A percentile compares a stretch with the other conserved stretches of the same genome.
Conservation (phyloP, 1,284 basidiomycete species). For the Ceratobasidium sp. region DNA sequence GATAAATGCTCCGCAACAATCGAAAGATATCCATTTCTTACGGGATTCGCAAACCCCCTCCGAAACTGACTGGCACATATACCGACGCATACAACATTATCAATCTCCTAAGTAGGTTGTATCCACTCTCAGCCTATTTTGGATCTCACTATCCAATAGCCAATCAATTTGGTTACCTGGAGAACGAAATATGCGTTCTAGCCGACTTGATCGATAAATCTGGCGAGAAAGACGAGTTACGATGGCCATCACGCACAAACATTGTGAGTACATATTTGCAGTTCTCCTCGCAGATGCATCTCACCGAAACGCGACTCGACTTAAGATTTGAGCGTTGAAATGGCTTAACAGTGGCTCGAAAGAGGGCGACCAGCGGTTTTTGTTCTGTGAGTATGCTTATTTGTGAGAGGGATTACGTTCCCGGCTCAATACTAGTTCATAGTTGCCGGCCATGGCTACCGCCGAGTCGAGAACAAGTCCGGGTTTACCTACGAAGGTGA, state of each 20-base stretch:
- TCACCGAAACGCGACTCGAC: background rate
- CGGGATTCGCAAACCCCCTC: background rate
- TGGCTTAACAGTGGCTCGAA: background rate
- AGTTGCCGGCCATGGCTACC: constrained; percentile 37
- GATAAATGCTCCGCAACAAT: too few relatives aligned
- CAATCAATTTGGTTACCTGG: background rate
- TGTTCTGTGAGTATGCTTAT: constrained; percentile 16
- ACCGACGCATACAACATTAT: constrained; percentile 6
- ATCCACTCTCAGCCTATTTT: too few relatives aligned
- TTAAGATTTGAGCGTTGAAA: background rate
- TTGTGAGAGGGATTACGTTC: background rate
- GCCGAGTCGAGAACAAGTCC: background rate
- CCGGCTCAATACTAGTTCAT: background rate
- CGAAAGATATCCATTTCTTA: constrained; percentile 6
- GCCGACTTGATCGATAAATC: background rate
- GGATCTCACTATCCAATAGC: background rate
- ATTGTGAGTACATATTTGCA: background rate
- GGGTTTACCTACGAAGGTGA: constrained; percentile 14
- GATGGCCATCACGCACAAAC: constrained; percentile 4
- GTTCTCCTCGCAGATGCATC: background rate
- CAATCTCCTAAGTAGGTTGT: constrained; percentile 7
- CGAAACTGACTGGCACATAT: background rate
- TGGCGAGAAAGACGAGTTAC: background rate
- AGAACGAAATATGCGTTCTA: constrained; percentile 28
- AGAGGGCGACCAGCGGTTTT: constrained; percentile 6